A percentile compares a stretch with the other conserved stretches of the same genome.
These are phyloP conservation scores for Chenopodium berlandieri DNA, from an alignment of 148 eudicot species.

Conservation along the genomic window DNA sequence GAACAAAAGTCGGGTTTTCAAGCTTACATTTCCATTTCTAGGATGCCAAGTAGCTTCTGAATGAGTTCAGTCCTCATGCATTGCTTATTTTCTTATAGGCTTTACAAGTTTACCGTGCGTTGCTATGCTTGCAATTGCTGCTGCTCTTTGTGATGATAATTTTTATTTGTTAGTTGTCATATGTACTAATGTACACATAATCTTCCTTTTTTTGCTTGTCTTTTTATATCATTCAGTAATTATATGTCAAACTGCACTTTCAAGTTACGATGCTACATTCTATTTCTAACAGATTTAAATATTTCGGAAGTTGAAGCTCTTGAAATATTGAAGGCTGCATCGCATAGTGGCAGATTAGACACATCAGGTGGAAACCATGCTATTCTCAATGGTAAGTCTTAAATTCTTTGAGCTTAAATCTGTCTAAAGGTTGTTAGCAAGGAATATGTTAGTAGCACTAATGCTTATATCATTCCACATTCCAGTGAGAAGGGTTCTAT, in stretches of 20 bases:
- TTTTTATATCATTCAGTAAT: background rate
- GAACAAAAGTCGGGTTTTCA: background rate
- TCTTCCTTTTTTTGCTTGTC: background rate
- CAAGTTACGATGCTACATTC: background rate
- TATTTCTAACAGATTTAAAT: conserved; percentile 47
- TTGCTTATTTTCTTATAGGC: background rate
- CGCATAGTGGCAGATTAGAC: conserved; percentile 47
- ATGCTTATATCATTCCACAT: background rate
- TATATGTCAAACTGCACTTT: background rate
- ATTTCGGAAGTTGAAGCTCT: conserved; percentile 66
- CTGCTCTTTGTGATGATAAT: background rate
- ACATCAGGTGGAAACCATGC: conserved; percentile 36
- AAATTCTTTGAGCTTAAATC: background rate
- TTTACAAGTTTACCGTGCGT: background rate
- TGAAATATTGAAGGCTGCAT: conserved; percentile 68
- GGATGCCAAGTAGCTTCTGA: background rate
- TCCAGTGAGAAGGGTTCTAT: background rate
- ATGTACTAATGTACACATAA: background rate
- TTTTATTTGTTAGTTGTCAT: background rate
- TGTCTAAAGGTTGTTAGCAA: background rate
- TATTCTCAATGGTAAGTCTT: conserved; percentile 51
- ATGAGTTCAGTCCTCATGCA: background rate
- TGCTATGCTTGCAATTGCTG: background rate
- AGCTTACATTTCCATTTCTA: background rate
- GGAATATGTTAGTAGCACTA: no score